phyloP scores from a whole-genome alignment of 352 stramenopile species.

The Stramenopiles sp. region DNA sequence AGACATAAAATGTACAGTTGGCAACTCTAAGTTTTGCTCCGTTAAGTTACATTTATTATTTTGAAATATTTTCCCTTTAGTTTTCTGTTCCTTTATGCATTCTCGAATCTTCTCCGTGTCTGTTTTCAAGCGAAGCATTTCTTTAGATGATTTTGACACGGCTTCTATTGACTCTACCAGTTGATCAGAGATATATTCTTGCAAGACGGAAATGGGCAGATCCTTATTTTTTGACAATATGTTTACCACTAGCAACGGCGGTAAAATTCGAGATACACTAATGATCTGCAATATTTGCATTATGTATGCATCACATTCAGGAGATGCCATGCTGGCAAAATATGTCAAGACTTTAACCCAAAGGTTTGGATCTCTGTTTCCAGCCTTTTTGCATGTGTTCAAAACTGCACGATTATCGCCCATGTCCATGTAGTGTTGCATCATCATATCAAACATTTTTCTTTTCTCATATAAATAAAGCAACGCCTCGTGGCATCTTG shows the following conservation, averaged over 20 bases:
- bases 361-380: constrained; percentile 60
- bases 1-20: constrained; percentile 70
- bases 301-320: constrained; percentile 29
- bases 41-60: constrained; percentile 61
- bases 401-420: constrained; percentile 65
- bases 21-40: constrained; percentile 61
- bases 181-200: constrained; percentile 59
- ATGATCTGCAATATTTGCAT: constrained; percentile 20
- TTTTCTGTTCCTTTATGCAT: constrained; percentile 52
- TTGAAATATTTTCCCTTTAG: constrained; percentile 61
- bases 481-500: constrained; percentile 62
- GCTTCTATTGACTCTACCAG: constrained; percentile 47
- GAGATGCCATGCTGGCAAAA: constrained; percentile 53
- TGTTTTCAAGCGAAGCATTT: constrained; percentile 56
- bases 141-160: constrained; percentile 55
- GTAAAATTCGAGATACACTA: constrained; percentile 13
- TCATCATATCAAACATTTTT: constrained; percentile 75
- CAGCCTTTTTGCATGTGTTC: constrained; percentile 61
- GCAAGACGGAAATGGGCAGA: constrained; percentile 49
- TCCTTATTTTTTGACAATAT: constrained; percentile 26
- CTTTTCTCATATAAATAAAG: constrained; percentile 78
- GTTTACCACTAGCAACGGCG: constrained; percentile 16
- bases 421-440: constrained; percentile 75
- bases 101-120: constrained; percentile 68
- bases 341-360: constrained; percentile 68